Base-by-base conservation (phyloP, 2,329 filamentous ascomycete genomes). In the Ceratocystis diversiconidia region DNA sequence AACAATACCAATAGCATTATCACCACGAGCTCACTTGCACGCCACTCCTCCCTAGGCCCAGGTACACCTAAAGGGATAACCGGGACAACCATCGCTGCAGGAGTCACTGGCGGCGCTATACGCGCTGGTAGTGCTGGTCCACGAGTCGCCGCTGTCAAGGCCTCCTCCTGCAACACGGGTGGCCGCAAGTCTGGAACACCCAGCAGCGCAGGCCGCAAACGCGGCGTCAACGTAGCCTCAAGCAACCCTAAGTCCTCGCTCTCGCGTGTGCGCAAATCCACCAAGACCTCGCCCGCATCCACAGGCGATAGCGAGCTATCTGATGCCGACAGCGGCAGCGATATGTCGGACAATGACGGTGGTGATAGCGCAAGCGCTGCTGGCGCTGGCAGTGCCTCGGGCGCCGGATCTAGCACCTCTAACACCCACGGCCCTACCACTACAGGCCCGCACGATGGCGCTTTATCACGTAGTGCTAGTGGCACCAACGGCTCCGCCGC, bases 271-370 rank as follows among this genome's bases (percentile, higher is more conserved):
- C 86, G 86, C 74, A 83, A 82, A 69, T 76, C 76, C 55, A 78
- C 76, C 59, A 82, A 84, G 72, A 83, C 83, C 69, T 86, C 84
- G 1, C 83, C 84, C 2, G 83, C 82, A 3, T 85, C 83, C 3
- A 82, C 81, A 5, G 83, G 80, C 62, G 84, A 87, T 67, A 85
- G 83, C 70, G 84, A 87, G 71, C 77, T 86, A 50, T 86, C 84
- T 0, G 84, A 86, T 63, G 83, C 83, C 6, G 83, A 83, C 57
- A 81, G 82, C 61, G 76, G 76, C 63, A 80, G 82, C 70, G 78
- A 77, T 62, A 76, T 81, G 62, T 79, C 84, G 60, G 78, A 80
- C 64, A 78, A 82, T 61, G 68, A 70, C 5, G 66, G 59, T 12
- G 44, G n/a, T 22, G 41, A 50, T 44, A 62, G 10, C 17, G 63